These are phyloP conservation scores for Aureobasidium subglaciale DNA, from an alignment of 2,329 filamentous ascomycete species.

Conservation along the genomic window DNA sequence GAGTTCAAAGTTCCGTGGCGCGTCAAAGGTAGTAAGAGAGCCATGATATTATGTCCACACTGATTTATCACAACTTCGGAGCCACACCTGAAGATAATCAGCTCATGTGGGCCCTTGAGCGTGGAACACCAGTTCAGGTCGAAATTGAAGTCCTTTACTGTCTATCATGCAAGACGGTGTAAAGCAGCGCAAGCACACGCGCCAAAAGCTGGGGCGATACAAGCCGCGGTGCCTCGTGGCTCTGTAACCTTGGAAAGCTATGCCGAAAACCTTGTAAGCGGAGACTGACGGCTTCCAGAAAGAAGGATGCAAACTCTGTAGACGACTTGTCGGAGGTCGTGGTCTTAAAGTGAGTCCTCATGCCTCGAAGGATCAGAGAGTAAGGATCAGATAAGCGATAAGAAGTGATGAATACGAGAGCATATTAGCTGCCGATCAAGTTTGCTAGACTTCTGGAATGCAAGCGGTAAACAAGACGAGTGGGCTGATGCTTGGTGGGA, in stretches of 20 bases:
- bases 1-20: neutral
- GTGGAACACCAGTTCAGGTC: no score
- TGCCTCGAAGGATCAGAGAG: neutral
- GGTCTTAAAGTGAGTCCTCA: neutral
- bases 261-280: neutral
- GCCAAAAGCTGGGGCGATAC: neutral
- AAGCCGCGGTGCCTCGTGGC: neutral
- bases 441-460: neutral
- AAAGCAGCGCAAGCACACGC: neutral
- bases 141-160: no score
- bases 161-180: no score
- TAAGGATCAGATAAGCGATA: neutral
- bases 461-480: neutral
- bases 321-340: neutral
- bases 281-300: constrained; percentile 9
- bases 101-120: no score
- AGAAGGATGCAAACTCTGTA: neutral
- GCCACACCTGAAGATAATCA: no score
- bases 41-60: no score
- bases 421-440: neutral
- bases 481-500: neutral
- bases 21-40: neutral
- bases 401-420: neutral
- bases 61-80: no score
- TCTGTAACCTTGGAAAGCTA: neutral